Conservation (phyloP, 176 grass and related monocot species). For the Pontederia crassipes region DNA sequence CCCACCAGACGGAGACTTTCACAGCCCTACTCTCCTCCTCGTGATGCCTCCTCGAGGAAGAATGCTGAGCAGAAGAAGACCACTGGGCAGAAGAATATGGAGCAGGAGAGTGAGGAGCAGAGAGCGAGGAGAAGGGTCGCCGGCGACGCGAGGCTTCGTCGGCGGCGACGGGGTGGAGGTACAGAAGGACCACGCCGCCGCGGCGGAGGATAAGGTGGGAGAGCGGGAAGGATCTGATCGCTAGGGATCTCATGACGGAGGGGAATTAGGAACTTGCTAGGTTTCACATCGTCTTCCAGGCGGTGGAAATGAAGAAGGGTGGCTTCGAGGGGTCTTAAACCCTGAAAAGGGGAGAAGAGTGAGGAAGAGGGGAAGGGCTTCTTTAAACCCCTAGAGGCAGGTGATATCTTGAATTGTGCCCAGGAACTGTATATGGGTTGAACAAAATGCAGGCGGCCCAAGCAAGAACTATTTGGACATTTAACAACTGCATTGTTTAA, state of each 20-base stretch:
- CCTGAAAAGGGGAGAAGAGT: no score
- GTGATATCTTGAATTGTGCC: no score
- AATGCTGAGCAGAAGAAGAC: not conserved
- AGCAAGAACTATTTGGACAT: no score
- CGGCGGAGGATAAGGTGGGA: slow-evolving; percentile 18
- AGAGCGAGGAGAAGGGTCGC: not conserved
- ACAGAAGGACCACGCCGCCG: slow-evolving; percentile 10
- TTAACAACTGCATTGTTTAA: no score
- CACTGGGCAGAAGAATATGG: slow-evolving; percentile 19
- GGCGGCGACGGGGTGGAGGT: not conserved
- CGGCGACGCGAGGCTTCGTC: not conserved
- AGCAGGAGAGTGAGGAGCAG: not conserved
- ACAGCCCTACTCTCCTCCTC: slow-evolving; percentile 39
- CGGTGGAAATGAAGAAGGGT: no score
- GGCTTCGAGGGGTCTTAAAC: no score
- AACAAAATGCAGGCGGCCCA: no score
- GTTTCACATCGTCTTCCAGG: not conserved
- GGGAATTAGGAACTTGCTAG: not conserved
- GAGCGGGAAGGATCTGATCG: not conserved
- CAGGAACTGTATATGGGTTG: no score
- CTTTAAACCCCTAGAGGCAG: no score
- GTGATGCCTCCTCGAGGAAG: slow-evolving; percentile 18
- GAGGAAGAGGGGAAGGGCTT: no score
- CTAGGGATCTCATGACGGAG: slow-evolving; percentile 25
- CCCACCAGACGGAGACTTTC: slow-evolving; percentile 85